phyloP scores from a whole-genome alignment of 2,329 filamentous ascomycete genomes.

The Colletotrichum sp. region DNA sequence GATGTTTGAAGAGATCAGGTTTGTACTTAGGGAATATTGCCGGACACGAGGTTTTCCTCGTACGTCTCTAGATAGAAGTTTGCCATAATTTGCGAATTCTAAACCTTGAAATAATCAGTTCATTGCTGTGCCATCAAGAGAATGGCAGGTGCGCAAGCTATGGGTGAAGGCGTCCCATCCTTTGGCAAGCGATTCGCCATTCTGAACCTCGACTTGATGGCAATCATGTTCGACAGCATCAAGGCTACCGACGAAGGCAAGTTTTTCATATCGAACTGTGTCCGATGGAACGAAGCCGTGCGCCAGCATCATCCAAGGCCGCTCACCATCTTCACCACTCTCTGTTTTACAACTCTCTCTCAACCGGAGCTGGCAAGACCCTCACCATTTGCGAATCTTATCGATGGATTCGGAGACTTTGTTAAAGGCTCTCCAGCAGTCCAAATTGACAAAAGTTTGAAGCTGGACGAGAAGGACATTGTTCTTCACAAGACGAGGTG shows the following conservation, averaged over 20 bases:
- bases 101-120: neutral
- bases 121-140: neutral
- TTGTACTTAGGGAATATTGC: neutral
- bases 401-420: neutral
- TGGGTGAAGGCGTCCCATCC: neutral
- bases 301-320: neutral
- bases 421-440: neutral
- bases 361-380: neutral
- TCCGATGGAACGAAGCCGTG: neutral
- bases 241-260: neutral
- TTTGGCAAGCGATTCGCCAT: neutral
- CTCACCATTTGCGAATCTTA: neutral
- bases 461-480: neutral
- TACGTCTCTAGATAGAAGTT: neutral
- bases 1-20: neutral
- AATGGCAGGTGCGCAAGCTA: neutral
- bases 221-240: neutral
- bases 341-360: neutral
- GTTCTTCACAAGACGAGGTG: neutral
- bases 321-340: neutral
- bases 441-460: neutral
- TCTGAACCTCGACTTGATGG: neutral
- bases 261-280: neutral
- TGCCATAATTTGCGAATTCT: neutral
- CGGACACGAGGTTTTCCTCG: neutral